phyloP scores from a whole-genome alignment of 306 rosid genomes.

The Neltuma alba region DNA sequence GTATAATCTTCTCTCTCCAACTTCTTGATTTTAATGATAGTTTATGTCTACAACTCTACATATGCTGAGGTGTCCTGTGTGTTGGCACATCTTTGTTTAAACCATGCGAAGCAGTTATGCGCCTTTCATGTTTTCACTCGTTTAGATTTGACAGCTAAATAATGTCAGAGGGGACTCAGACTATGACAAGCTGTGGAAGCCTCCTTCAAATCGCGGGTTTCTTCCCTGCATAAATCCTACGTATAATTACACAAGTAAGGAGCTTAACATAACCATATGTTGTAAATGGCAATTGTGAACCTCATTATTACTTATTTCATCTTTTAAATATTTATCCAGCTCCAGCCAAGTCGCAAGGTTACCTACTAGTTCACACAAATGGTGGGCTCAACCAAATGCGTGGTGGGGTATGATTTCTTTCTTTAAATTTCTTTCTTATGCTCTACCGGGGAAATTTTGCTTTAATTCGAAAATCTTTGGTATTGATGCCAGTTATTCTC shows the following conservation, averaged over 20 bases:
- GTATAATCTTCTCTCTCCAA: neutral
- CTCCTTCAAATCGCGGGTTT: slow-evolving; percentile 68
- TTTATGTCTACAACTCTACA: neutral
- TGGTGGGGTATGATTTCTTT: slow-evolving; percentile 70
- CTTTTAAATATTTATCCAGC: slow-evolving; percentile 53
- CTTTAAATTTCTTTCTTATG: slow-evolving; percentile 15
- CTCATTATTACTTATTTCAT: slow-evolving; percentile 27
- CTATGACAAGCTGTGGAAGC: slow-evolving; percentile 85
- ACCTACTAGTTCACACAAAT: slow-evolving; percentile 86
- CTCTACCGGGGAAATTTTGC: neutral
- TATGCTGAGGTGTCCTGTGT: neutral
- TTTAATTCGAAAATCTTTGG: slow-evolving; percentile 14
- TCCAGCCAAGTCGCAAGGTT: slow-evolving; percentile 66
- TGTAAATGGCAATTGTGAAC: slow-evolving; percentile 1
- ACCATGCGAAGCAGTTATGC: slow-evolving; percentile 46
- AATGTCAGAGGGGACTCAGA: slow-evolving; percentile 46
- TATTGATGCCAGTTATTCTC: neutral
- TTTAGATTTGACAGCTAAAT: slow-evolving; percentile 61
- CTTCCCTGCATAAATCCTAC: slow-evolving; percentile 72
- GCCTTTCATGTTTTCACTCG: slow-evolving; percentile 52
- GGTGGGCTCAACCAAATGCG: slow-evolving; percentile 99
- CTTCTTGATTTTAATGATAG: neutral
- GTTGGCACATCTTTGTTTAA: slow-evolving; percentile 5
- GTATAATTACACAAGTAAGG: slow-evolving; percentile 70
- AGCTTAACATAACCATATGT: slow-evolving; percentile 21